Evolutionary conservation across 176 grass and related monocot genomes (phyloP).

Genomic region (Puya raimondii): DNA sequence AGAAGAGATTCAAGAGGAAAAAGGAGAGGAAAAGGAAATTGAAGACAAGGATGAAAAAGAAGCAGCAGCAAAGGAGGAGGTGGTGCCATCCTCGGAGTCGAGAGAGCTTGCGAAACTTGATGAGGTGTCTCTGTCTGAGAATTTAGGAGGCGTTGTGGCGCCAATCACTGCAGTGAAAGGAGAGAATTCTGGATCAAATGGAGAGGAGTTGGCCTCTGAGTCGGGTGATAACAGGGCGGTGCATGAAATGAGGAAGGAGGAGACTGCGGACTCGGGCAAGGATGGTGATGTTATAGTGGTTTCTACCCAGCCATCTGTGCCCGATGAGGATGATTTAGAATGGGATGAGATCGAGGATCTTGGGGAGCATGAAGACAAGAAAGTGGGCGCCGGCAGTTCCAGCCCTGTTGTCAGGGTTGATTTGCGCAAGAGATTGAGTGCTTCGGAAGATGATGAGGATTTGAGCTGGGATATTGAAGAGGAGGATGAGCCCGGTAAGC

Average conservation of each 20-base stretch:
- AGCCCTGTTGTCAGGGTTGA: constrained; percentile 37
- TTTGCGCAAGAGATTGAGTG: constrained; percentile 53
- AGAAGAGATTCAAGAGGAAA: neutral
- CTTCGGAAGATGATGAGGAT: constrained; percentile 51
- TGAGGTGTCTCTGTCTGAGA: constrained; percentile 1
- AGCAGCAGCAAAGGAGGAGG: neutral
- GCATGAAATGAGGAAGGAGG: neutral
- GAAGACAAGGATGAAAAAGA: neutral
- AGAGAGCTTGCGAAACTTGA: neutral
- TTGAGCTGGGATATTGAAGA: constrained; percentile 77
- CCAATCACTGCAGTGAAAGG: constrained; percentile 14
- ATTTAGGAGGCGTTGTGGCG: neutral
- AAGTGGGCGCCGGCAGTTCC: constrained; percentile 18
- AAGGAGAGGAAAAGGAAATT: constrained; percentile 14
- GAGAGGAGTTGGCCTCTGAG: constrained; percentile 33
- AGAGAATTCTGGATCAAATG: constrained; percentile 26
- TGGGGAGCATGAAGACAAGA: constrained; percentile 58
- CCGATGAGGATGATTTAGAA: constrained; percentile 75
- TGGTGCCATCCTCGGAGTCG: neutral
- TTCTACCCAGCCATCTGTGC: constrained; percentile 25
- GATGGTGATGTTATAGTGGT: constrained; percentile 51
- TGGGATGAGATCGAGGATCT: constrained; percentile 83
- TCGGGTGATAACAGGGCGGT: constrained; percentile 4
- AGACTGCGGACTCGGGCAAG: neutral
- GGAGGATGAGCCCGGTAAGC: constrained; percentile 28